Conservation (phyloP, 225 moss, liverwort and hornwort genomes). For the Asterella californica region DNA sequence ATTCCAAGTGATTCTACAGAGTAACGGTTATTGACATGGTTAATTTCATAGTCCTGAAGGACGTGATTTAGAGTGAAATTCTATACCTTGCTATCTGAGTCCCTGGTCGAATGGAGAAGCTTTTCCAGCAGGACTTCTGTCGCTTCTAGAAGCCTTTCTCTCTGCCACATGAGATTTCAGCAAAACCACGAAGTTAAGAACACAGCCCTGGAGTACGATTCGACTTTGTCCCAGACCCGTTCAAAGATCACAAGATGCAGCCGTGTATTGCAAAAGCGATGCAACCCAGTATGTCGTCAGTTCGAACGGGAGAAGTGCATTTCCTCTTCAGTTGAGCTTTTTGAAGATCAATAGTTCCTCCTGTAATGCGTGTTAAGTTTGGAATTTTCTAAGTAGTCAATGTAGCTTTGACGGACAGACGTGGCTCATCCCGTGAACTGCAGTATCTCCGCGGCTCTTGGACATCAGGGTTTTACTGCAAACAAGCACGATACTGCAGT, state of each 20-base stretch:
- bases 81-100: constrained; percentile 65
- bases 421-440: background rate
- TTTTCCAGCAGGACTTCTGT: constrained; percentile 82
- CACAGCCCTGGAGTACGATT: background rate
- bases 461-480: background rate
- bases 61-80: background rate
- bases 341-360: background rate
- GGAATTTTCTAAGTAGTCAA: background rate
- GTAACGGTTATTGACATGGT: background rate
- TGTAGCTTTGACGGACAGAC: no score
- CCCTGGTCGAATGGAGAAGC: constrained; percentile 65
- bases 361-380: background rate
- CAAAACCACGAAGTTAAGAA: background rate
- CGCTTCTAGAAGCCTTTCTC: constrained; percentile 59
- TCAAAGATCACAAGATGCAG: background rate
- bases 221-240: background rate
- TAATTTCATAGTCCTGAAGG: background rate
- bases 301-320: background rate
- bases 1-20: background rate
- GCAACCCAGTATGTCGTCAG: background rate
- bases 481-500: background rate
- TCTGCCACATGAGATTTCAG: constrained; percentile 46
- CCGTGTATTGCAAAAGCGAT: no score
- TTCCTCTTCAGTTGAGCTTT: background rate
- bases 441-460: background rate